phyloP scores from a whole-genome alignment of 768 basidiomycete species.

The Gelatoporia subvermispora region DNA sequence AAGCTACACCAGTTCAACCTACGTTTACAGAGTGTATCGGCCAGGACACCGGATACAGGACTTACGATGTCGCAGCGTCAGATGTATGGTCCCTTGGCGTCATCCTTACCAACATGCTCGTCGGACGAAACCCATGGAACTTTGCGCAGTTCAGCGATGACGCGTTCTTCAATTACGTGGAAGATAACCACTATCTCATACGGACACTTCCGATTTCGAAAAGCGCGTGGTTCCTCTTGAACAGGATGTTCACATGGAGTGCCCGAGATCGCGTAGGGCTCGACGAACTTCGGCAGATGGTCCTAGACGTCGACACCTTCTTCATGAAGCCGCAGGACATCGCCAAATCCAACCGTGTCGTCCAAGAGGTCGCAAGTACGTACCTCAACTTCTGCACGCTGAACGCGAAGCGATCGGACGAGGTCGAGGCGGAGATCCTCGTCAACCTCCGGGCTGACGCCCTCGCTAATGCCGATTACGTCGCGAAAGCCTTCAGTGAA shows the following conservation, averaged over 20 bases:
- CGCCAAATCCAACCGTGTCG: constrained; percentile 20
- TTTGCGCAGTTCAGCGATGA: constrained; percentile 43
- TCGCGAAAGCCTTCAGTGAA: no score
- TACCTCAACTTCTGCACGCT: constrained; percentile 9
- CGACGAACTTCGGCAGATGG: constrained; percentile 49
- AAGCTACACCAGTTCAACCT: neutral
- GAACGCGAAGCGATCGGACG: neutral
- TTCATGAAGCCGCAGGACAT: constrained; percentile 52
- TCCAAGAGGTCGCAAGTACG: constrained; percentile 20
- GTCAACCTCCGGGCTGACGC: no score
- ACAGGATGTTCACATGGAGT: constrained; percentile 60
- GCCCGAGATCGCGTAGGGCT: constrained; percentile 60
- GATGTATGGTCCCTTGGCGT: constrained; percentile 38
- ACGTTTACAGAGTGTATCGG: constrained; percentile 19
- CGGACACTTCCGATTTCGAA: constrained; percentile 47
- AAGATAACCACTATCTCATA: constrained; percentile 42
- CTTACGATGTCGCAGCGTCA: constrained; percentile 32
- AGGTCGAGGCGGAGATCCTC: neutral
- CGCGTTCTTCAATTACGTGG: constrained; percentile 41
- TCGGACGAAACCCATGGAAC: constrained; percentile 50
- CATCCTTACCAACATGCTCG: constrained; percentile 51
- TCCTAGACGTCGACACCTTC: constrained; percentile 56
- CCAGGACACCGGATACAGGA: constrained; percentile 12
- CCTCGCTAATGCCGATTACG: no score
- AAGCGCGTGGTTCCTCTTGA: constrained; percentile 40